Conservation (phyloP, 305 asterid genomes). For the Withania somnifera region DNA sequence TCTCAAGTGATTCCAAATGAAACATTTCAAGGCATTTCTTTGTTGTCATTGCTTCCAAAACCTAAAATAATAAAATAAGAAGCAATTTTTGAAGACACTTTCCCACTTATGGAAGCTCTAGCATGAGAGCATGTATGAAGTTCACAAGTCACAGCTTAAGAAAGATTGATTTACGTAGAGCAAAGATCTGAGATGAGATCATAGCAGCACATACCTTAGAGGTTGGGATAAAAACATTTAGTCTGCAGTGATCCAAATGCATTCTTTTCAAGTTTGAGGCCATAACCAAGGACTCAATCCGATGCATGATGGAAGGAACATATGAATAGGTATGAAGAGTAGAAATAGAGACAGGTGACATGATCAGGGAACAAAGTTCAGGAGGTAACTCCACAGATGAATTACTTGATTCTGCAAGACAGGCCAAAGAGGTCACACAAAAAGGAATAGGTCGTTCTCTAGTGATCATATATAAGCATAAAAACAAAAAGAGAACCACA, state of each 20-base stretch:
- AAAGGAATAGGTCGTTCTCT: neutral
- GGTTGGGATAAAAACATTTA: slow-evolving; percentile 41
- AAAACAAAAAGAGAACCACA: neutral
- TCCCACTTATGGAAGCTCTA: neutral
- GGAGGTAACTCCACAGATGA: slow-evolving; percentile 64
- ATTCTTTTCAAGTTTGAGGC: slow-evolving; percentile 55
- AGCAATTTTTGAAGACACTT: neutral
- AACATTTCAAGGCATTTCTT: slow-evolving; percentile 61
- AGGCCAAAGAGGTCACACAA: neutral
- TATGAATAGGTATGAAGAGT: slow-evolving; percentile 53
- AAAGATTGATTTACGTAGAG: neutral
- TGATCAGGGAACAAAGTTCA: slow-evolving; percentile 59
- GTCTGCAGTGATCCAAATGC: slow-evolving; percentile 30
- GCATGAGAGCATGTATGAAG: neutral
- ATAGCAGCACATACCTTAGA: slow-evolving; percentile 28
- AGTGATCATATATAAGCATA: neutral
- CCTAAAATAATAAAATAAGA: slow-evolving; percentile 19
- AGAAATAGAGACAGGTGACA: slow-evolving; percentile 54
- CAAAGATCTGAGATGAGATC: neutral
- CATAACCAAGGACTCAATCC: slow-evolving; percentile 64
- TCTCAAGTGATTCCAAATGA: slow-evolving; percentile 79
- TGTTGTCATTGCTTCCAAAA: slow-evolving; percentile 84
- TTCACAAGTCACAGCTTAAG: neutral
- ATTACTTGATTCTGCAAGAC: slow-evolving; percentile 30
- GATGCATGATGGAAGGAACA: slow-evolving; percentile 72